phyloP scores from a whole-genome alignment of 1,139 yeast species.

The Yamadazyma dendronema region DNA sequence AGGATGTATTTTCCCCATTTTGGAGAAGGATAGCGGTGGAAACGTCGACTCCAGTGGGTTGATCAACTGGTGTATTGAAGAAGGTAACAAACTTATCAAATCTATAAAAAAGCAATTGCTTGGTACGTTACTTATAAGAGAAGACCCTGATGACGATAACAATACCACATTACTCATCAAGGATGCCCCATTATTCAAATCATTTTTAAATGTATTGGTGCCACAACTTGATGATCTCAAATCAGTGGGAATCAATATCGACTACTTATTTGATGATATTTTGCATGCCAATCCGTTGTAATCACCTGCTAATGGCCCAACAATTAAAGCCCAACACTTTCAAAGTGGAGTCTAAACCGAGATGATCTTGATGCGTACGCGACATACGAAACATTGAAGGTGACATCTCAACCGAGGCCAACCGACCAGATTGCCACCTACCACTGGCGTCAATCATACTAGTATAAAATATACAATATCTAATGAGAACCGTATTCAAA shows the following conservation, averaged over 20 bases:
- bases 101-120: constrained; percentile 66
- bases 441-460: too few relatives aligned
- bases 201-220: constrained; percentile 52
- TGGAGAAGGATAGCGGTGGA: constrained; percentile 27
- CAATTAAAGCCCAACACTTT: too few relatives aligned
- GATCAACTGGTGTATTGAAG: constrained; percentile 67
- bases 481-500: too few relatives aligned
- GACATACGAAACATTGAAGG: too few relatives aligned
- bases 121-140: constrained; percentile 48
- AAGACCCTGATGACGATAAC: constrained; percentile 16
- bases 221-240: constrained; percentile 65
- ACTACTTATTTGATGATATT: constrained; percentile 50
- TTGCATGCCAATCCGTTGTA: constrained; percentile 10
- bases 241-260: constrained; percentile 71
- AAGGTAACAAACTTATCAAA: constrained; percentile 58
- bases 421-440: too few relatives aligned
- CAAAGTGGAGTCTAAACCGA: too few relatives aligned
- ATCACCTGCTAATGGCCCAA: too few relatives aligned
- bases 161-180: constrained; percentile 25
- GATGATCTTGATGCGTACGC: too few relatives aligned
- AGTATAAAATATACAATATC: too few relatives aligned
- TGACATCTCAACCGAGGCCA: too few relatives aligned
- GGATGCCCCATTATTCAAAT: constrained; percentile 30
- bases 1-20: constrained; percentile 32
- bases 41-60: constrained; percentile 43